Evolutionary conservation across 768 basidiomycete genomes (phyloP), one percentile per base, ranked within the genome.

Genomic region (Termitomyces sp.): DNA sequence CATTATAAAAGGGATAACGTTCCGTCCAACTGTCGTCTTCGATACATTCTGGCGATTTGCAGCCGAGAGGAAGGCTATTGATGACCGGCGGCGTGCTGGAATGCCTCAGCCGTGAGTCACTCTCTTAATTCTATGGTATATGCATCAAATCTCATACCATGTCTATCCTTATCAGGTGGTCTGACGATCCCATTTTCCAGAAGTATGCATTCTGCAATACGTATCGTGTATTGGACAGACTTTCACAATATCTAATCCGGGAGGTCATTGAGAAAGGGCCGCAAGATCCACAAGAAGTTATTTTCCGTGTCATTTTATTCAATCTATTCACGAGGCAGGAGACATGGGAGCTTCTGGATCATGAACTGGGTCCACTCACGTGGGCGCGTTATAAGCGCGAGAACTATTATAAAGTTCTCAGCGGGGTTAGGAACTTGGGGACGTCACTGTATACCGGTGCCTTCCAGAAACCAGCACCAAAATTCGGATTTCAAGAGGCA

Each of bases 261-360:
- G 78, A 89, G 54, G 88, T 92, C 58, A 83, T 91, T 59, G 77
- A 85, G 61, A 80, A 82, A 63, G 89, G 89, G 39, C 73, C 81
- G 2, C 84, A 85, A 61, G 69, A 74, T 30, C 77, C 79, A 21
- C 69, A 70, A 14, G 90, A 92, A 67, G 67, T 89, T 52, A 78
- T 81, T 23, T 92, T 92, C 61, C 85, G 90, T 44, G 78, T 91
- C 55, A 57, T 77, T 17, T 74, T 92, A 40, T 92, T 88, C 76
- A 86, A 85, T 63, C 74, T 73, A 12, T 92, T 87, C 73, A 88
- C 85, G 61, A 83, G 72, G 61, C 83, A 86, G 43, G 80, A 80
- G 56, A 91, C 90, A 9, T 92, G 87, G 81, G 79, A 88, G 66
- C 70, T 78, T 17, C 73, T 92, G 27, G 71, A 72, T 47, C 55